Conservation (phyloP, 2,329 filamentous ascomycete species). For the Alternaria rosae region DNA sequence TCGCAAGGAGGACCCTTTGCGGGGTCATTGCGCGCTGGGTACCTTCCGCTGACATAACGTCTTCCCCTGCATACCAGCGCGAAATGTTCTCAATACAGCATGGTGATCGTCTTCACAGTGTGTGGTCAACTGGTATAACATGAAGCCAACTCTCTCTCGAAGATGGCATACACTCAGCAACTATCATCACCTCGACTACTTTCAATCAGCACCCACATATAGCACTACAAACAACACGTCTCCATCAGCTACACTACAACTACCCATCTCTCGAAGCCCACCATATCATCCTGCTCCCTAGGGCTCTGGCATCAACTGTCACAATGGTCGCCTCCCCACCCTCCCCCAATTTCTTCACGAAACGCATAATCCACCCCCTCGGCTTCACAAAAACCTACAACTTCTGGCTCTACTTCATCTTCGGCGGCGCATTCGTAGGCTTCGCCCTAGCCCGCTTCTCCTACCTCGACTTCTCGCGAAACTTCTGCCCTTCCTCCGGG, state of each 20-base stretch:
- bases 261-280: neutral
- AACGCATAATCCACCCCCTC: constrained; percentile 47
- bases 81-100: constrained; percentile 3
- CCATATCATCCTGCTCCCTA: neutral
- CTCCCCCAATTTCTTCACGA: constrained; percentile 17
- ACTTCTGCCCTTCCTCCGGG: constrained; percentile 25
- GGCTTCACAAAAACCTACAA: constrained; percentile 67
- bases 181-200: neutral
- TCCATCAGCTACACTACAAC: neutral
- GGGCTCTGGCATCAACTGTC: neutral
- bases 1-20: neutral
- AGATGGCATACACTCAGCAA: neutral
- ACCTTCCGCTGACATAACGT: neutral
- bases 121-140: neutral
- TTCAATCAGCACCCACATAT: neutral
- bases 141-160: neutral
- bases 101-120: neutral
- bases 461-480: constrained; percentile 57
- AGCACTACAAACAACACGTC: neutral
- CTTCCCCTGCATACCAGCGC: neutral
- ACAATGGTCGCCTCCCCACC: constrained; percentile 23
- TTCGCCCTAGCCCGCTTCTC: constrained; percentile 58
- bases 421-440: constrained; percentile 27
- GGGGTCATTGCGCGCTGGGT: neutral
- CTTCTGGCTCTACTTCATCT: constrained; percentile 58